Percentiles rank a stretch among this genome's conserved stretches.
phyloP scores from a whole-genome alignment of 129 eudicot species.

The Centrapalus pauciflorus region DNA sequence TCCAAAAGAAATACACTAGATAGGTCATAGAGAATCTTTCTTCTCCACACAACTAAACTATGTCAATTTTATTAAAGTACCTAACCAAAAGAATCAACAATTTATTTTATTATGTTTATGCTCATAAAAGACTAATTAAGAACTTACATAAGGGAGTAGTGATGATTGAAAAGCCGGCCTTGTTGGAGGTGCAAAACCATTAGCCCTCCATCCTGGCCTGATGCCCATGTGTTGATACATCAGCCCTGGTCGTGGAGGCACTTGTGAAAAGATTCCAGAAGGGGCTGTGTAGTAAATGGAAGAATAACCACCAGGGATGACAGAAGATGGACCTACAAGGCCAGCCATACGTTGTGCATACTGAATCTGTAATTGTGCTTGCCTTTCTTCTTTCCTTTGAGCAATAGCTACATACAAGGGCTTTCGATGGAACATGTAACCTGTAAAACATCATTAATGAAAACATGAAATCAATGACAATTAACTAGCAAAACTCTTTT shows the following conservation, averaged over 20 bases:
- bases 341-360: conserved; percentile 59
- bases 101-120: not conserved
- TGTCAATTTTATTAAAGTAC: not conserved
- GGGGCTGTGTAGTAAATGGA: conserved; percentile 57
- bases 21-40: not conserved
- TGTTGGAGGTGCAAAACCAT: conserved; percentile 49
- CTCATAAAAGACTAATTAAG: not conserved
- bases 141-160: conserved; percentile 44
- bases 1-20: not conserved
- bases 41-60: not conserved
- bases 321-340: conserved; percentile 44
- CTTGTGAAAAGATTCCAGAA: conserved; percentile 48
- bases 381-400: conserved; percentile 86
- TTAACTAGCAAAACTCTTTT: not conserved
- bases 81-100: not conserved
- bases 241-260: conserved; percentile 54
- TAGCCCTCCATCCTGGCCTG: conserved; percentile 74
- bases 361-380: conserved; percentile 58
- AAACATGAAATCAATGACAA: not conserved
- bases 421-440: conserved; percentile 59
- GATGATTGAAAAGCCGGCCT: conserved; percentile 53
- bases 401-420: conserved; percentile 91
- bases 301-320: conserved; percentile 61
- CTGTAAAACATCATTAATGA: conserved; percentile 32
- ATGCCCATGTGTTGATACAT: conserved; percentile 66